Base-by-base conservation (phyloP, 2,329 filamentous ascomycete genomes). In the Penicillium fuscoglaucum region DNA sequence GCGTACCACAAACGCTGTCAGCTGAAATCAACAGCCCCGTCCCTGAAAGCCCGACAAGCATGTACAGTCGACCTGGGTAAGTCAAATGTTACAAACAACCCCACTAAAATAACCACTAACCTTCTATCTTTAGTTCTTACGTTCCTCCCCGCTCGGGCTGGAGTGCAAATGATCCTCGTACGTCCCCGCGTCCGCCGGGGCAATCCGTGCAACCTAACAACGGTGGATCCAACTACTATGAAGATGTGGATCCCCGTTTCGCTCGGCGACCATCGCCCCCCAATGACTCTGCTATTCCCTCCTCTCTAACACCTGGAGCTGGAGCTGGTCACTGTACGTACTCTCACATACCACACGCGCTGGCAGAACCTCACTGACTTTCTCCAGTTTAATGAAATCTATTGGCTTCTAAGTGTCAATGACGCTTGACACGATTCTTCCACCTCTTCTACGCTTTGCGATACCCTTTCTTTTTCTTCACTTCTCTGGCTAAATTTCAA, bases 241-340 rank as follows among this genome's bases (percentile, higher is more conserved):
- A 98, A 80, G 93, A 98, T 72, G 86, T 96, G 13, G 92, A 96
- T 65, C 92, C 93, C 45, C 90, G 87, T 57, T 98, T 97, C 70
- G 89, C 87, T 57, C 62, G 68, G 44, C 67, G 64, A 26, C 69
- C 70, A 54, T 70, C 73, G 41, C 66, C 69, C 49, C 65, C 62
- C 58, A 64, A 51, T 61, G 65, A 57, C 62, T 63, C 60, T 39
- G 68, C 60, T 43, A 61, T 74, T 53, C 76, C 72, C n/a, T 61
- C 74, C 40, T 69, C 71, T 49, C 64, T 79, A 51, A 74, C 72
- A 9, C 75, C 78, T 43, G 77, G 76, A 51, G 58, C 77, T 43
- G 77, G 76, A 51, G 57, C 26, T 60, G 59, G 63, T 65, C 63
- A 66, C 68, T 73, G 73, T 74, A 68, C 72, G 70, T 74, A 29